Base-by-base conservation (phyloP, 495 filamentous ascomycete species). In the Xylaria intraflava region DNA sequence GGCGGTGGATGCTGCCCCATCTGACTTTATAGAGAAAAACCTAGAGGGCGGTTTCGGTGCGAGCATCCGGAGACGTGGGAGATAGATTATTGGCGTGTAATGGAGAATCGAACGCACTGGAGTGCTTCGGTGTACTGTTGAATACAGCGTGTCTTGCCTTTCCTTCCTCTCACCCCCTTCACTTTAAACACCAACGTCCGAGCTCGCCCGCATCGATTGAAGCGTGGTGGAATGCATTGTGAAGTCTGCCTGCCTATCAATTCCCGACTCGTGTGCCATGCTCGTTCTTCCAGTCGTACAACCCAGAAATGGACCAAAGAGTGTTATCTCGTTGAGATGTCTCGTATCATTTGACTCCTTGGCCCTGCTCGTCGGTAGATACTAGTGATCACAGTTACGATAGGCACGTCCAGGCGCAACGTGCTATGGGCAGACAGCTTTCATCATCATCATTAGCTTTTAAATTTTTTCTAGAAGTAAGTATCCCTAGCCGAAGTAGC, bases 1-100 rank as follows among this genome's bases (percentile, higher is more conserved):
- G 62, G 71, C 62, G 23, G 12, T 43, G 41, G 40, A n/a, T n/a
- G n/a, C 16, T 80, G n/a, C n/a, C n/a, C n/a, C n/a, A n/a, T n/a
- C n/a, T n/a, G n/a, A n/a, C n/a, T n/a, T n/a, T n/a, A n/a, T n/a
- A n/a, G n/a, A n/a, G n/a, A n/a, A n/a, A n/a, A n/a, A n/a, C n/a
- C n/a, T n/a, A 20, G 38, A 19, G 49, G 43, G 27, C 3, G 49
- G 8, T 14, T 4, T 22, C n/a, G 40, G 1, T 35, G 51, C 16
- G 22, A 53, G 33, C 42, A 40, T 9, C 23, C 22, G 20, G 51
- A 53, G 42, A 42, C 42, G 6, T 33, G 27, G 20, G 40, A 45
- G 12, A 45, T 30, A 41, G 41, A 24, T 0, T 26, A 24, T 7
- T 10, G 38, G n/a, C 49, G 49, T 38, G 38, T 16, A 7, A 27